phyloP scores from a whole-genome alignment of 139 green algal species.

The Eudorina sp. region DNA sequence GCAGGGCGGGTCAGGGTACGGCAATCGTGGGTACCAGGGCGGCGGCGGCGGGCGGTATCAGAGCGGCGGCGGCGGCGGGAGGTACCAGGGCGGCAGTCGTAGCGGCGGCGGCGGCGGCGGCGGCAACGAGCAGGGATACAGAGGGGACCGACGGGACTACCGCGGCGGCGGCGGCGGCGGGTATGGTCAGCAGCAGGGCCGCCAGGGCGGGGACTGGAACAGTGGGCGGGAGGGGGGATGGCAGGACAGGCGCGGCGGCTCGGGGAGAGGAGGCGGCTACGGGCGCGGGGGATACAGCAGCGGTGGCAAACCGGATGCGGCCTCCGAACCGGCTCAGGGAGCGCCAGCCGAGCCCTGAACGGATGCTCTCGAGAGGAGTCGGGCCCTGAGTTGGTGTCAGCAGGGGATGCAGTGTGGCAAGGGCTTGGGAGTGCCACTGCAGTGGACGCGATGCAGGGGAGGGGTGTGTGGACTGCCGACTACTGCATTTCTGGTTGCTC shows the following conservation, averaged over 20 bases:
- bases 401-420: no score
- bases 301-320: background rate
- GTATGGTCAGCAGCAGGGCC: background rate
- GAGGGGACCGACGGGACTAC: no score
- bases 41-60: background rate
- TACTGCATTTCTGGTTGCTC: no score
- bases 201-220: background rate
- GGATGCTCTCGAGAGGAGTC: no score
- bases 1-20: conserved; percentile 19
- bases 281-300: background rate
- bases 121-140: background rate
- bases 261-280: background rate
- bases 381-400: no score
- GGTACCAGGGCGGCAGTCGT: background rate
- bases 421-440: no score
- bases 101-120: background rate
- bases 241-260: conserved; percentile 1
- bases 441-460: no score
- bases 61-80: background rate
- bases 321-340: no score
- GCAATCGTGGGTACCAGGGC: conserved; percentile 13
- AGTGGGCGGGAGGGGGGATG: background rate
- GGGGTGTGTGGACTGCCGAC: no score
- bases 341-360: no score
- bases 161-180: background rate